phyloP scores from a whole-genome alignment of 2,329 filamentous ascomycete genomes.

The Colletotrichum liriopes region DNA sequence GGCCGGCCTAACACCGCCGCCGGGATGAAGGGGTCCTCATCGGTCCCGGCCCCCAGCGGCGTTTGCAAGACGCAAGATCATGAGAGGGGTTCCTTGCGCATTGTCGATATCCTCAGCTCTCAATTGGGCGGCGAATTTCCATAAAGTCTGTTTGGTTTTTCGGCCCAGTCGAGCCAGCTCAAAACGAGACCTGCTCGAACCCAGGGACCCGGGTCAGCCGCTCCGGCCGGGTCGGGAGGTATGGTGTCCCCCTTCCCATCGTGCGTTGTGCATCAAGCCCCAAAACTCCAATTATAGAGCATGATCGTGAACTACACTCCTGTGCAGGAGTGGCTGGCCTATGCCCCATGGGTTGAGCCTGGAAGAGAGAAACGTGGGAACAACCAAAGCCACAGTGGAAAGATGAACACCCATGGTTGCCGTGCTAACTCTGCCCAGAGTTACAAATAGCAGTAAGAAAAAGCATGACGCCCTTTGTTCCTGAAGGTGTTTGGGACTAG shows the following conservation, averaged over 20 bases:
- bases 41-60: not conserved
- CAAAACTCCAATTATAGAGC: not conserved
- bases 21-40: too few species aligned
- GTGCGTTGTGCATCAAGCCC: not conserved
- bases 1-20: not conserved
- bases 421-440: not conserved
- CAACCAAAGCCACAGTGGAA: not conserved
- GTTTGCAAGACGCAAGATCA: not conserved
- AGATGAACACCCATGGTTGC: not conserved
- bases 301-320: not conserved
- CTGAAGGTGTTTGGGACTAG: conserved; percentile 33
- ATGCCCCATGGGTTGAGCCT: not conserved
- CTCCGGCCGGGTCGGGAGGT: not conserved
- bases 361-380: not conserved
- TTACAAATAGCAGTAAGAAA: not conserved
- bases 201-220: not conserved
- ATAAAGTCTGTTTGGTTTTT: not conserved
- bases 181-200: not conserved
- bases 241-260: not conserved
- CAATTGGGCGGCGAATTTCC: not conserved
- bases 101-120: too few species aligned
- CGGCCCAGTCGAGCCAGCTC: not conserved
- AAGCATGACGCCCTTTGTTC: conserved; percentile 22
- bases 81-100: not conserved
- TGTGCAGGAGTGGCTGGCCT: not conserved